phyloP scores from a whole-genome alignment of 2,329 filamentous ascomycete genomes.

The Fusarium buxicola region DNA sequence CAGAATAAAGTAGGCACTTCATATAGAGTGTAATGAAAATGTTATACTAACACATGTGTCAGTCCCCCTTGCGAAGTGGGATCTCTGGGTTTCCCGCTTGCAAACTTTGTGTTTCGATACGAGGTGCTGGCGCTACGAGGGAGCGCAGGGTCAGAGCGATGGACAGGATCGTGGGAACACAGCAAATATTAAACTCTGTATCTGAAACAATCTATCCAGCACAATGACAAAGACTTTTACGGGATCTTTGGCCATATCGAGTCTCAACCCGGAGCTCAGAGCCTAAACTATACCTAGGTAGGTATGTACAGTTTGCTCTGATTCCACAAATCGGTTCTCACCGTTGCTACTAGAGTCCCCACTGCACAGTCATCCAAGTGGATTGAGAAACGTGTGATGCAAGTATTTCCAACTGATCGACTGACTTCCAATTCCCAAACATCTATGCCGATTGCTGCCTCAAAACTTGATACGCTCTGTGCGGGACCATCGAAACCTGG shows the following conservation, averaged over 20 bases:
- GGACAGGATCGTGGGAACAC: not conserved
- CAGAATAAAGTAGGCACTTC: too few species aligned
- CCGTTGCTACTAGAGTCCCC: not conserved
- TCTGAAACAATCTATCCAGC: not conserved
- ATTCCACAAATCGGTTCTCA: conserved; percentile 5
- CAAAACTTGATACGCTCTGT: not conserved
- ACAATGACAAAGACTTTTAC: not conserved
- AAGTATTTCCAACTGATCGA: conserved; percentile 1
- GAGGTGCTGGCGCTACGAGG: not conserved
- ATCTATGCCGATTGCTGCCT: not conserved
- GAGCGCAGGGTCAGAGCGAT: not conserved
- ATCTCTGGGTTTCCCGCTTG: not conserved
- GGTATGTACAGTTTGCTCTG: not conserved
- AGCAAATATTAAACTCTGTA: not conserved
- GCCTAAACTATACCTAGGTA: too few species aligned
- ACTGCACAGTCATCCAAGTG: not conserved
- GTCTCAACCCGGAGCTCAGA: not conserved
- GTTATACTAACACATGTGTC: too few species aligned
- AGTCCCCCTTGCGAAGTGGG: too few species aligned
- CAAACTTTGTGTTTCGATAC: not conserved
- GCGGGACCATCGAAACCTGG: not conserved
- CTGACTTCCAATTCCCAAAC: conserved; percentile 2
- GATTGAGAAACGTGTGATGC: not conserved
- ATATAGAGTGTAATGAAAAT: too few species aligned
- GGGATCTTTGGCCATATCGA: not conserved